These are phyloP conservation scores for Sporodiniella umbellata DNA, from an alignment of 371 early-diverging fungal species.

Conservation along the genomic window DNA sequence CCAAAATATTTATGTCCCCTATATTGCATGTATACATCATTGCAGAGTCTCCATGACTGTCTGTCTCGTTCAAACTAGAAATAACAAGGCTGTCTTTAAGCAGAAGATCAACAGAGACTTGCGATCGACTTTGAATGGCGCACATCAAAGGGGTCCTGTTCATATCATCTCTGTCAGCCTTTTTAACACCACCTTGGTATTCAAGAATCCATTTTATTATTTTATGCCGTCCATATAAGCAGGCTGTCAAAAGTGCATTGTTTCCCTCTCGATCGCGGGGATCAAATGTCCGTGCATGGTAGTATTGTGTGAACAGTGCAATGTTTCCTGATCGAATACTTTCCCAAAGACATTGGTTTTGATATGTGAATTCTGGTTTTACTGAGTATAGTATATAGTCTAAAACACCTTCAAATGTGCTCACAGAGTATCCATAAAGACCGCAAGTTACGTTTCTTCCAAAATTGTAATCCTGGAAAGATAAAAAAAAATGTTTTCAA, in stretches of 20 bases:
- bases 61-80: constrained; percentile 18
- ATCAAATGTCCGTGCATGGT: constrained; percentile 1
- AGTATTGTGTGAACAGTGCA: background rate
- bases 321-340: constrained; percentile 5
- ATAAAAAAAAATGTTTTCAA: background rate
- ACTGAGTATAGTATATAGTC: constrained; percentile 34
- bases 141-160: constrained; percentile 42
- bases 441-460: constrained; percentile 36
- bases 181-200: constrained; percentile 7
- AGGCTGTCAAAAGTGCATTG: constrained; percentile 37
- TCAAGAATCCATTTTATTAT: constrained; percentile 30
- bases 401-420: constrained; percentile 49
- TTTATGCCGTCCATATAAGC: constrained; percentile 23
- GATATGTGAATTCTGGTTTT: constrained; percentile 17
- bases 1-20: background rate
- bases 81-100: constrained; percentile 8
- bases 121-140: constrained; percentile 22
- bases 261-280: constrained; percentile 38
- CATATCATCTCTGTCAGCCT: constrained; percentile 24
- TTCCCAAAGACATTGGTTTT: constrained; percentile 39
- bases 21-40: constrained; percentile 18
- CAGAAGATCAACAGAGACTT: constrained; percentile 19
- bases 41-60: constrained; percentile 39
- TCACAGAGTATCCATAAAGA: constrained; percentile 46
- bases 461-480: constrained; percentile 38